Evolutionary conservation across 1,284 basidiomycete genomes (phyloP), one percentile per base, ranked within the genome.

Genomic region (Cerrena zonata): DNA sequence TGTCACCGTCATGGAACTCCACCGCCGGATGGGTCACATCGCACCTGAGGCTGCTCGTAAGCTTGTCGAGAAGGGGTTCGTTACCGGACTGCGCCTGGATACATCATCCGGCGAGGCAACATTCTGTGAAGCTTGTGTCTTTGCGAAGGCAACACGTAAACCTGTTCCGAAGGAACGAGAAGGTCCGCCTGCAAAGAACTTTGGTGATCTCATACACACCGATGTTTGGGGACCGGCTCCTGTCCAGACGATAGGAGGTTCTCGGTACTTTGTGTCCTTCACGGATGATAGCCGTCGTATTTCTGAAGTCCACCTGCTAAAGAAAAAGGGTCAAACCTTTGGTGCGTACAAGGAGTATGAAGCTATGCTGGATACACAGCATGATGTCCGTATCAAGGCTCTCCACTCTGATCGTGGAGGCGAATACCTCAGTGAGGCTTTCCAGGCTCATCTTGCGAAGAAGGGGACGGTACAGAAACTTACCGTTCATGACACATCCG

Each of bases 211-310:
- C 15, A 56, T 72, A 11, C 67, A 72, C 49, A 61, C 60, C 0
- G 69, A 75, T 47, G 44, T 73, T 0, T 72, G 70, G 71, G 71
- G 70, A 13, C 64, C 66, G 26, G 49, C 70, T 11, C 49, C 47
- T 5, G 56, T 65, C 5, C 38, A 56, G 27, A 63, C 67, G 1
- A 52, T 63, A n/a, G 56, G 60, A 4, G 47, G 58, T 2, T 44
- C 51, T 7, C 34, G 46, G 5, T 68, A 69, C 45, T 64, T 53
- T 43, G 51, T 64, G 22, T 59, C 56, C 4, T 64, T 64, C 53
- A 62, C 58, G 4, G 61, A 68, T 42, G 60, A 66, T 48, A 22
- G 41, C 1, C 54, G 52, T 10, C 50, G 59, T 18, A 48, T 53
- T 13, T 53, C 57, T 2, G 27, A 51, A 22, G 27, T 66, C n/a